Evolutionary conservation across 331 rosid genomes (phyloP).

Genomic region (Malus hybrid): DNA sequence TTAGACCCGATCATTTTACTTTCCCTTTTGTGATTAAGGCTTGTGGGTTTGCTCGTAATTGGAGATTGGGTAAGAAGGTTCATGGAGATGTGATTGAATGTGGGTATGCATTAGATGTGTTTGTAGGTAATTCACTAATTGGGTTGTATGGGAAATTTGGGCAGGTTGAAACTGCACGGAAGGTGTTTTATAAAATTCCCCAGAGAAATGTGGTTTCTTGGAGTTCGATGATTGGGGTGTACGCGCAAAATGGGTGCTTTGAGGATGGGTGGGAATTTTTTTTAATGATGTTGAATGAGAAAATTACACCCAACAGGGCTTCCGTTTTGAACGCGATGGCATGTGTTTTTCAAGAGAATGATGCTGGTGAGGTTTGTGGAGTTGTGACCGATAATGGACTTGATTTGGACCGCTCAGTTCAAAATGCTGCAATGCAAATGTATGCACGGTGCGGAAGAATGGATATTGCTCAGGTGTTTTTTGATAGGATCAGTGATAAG

Average conservation of each 20-base stretch:
- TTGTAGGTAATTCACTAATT: conserved; percentile 37
- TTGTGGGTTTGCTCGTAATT: conserved; percentile 14
- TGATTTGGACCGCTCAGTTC: conserved; percentile 19
- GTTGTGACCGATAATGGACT: conserved; percentile 10
- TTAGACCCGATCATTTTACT: conserved; percentile 28
- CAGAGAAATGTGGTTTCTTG: conserved; percentile 31
- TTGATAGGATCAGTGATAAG: conserved; percentile 26
- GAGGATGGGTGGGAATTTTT: conserved; percentile 21
- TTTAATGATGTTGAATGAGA: conserved; percentile 20
- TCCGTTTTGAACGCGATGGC: conserved; percentile 34
- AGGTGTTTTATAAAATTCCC: conserved; percentile 30
- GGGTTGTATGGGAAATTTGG: conserved; percentile 41
- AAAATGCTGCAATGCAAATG: conserved; percentile 35
- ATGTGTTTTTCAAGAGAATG: conserved; percentile 20
- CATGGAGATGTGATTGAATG: conserved; percentile 14
- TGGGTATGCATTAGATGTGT: conserved; percentile 18
- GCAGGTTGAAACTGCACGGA: conserved; percentile 17
- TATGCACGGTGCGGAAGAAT: conserved; percentile 36
- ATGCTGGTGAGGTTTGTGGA: conserved; percentile 17
- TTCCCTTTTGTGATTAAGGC: conserved; percentile 42
- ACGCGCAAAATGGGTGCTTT: conserved; percentile 19
- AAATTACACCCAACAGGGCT: conserved; percentile 23
- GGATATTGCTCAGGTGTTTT: conserved; percentile 23
- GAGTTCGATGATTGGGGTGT: conserved; percentile 47
- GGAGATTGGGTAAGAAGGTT: conserved; percentile 14